A percentile compares a stretch with the other conserved stretches of the same genome.
Evolutionary conservation across 164 flowering plant genomes (phyloP).

Genomic region (Chimonanthus praecox): DNA sequence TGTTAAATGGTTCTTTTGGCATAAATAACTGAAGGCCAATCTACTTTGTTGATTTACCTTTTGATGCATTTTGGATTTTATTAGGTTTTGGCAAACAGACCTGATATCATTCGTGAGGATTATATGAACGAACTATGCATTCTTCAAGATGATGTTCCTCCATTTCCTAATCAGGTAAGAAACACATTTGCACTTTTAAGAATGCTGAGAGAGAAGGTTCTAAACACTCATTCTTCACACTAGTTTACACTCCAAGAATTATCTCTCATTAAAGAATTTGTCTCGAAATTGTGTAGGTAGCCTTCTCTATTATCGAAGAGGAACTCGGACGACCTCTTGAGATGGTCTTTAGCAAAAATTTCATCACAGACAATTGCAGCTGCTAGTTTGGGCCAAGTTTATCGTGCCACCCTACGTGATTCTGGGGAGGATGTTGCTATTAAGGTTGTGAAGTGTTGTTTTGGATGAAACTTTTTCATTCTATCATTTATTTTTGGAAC

Average conservation of each 20-base stretch:
- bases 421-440: slow-evolving; percentile 96
- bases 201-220: not conserved
- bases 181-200: not conserved
- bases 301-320: slow-evolving; percentile 87
- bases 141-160: slow-evolving; percentile 99
- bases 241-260: not conserved
- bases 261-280: not conserved
- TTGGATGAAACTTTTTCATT: not conserved
- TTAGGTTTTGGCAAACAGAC: slow-evolving; percentile 96
- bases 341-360: slow-evolving; percentile 87
- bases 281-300: slow-evolving; percentile 46
- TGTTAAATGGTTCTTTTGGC: not conserved
- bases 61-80: not conserved
- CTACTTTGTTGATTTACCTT: not conserved
- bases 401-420: slow-evolving; percentile 82
- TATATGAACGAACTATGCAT: slow-evolving; percentile 99
- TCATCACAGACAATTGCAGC: slow-evolving; percentile 91
- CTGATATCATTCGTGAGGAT: slow-evolving; percentile 96
- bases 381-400: slow-evolving; percentile 98
- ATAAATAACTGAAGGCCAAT: not conserved
- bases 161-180: slow-evolving; percentile 84
- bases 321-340: slow-evolving; percentile 90
- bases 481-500: not conserved
- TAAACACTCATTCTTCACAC: not conserved
- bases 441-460: slow-evolving; percentile 50